These are phyloP conservation scores for Diutina neorugosa DNA, from an alignment of 1,139 yeast genomes.

Conservation along the genomic window DNA sequence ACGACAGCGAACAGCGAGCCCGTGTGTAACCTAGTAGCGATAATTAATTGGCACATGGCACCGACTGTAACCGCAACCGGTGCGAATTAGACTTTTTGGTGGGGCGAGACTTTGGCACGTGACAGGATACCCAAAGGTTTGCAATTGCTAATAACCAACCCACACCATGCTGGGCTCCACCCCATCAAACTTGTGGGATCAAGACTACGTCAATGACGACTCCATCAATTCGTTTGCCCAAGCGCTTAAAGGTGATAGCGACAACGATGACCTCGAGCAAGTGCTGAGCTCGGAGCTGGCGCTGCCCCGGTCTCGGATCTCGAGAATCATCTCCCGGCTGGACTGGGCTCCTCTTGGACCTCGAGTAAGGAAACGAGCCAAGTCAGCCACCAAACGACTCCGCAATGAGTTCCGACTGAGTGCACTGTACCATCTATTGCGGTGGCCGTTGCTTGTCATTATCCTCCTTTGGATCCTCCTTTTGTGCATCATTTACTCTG, in stretches of 20 bases:
- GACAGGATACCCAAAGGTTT: neutral
- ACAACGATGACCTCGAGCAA: slow-evolving; percentile 12
- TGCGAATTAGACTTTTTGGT: neutral
- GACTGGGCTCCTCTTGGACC: slow-evolving; percentile 57
- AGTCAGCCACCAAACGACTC: slow-evolving; percentile 12
- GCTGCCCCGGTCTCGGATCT: slow-evolving; percentile 6
- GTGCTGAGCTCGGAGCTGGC: slow-evolving; percentile 5
- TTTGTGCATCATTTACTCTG: slow-evolving; percentile 36
- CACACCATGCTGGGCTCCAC: neutral
- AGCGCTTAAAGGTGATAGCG: slow-evolving; percentile 29
- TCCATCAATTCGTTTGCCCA: slow-evolving; percentile 30
- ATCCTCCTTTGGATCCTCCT: slow-evolving; percentile 43
- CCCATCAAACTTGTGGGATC: slow-evolving; percentile 9
- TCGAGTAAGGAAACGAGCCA: slow-evolving; percentile 4
- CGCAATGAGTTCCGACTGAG: slow-evolving; percentile 36
- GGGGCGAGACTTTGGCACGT: neutral
- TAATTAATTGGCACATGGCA: neutral
- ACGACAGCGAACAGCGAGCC: too few relatives aligned
- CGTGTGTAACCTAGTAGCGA: too few relatives aligned
- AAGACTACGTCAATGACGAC: slow-evolving; percentile 23
- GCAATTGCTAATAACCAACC: neutral
- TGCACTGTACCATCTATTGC: slow-evolving; percentile 37
- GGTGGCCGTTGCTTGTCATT: slow-evolving; percentile 53
- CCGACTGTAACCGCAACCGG: neutral
- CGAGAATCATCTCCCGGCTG: slow-evolving; percentile 39